These are phyloP conservation scores for Agaricus blazei DNA, from an alignment of 768 basidiomycete genomes.

Conservation along the genomic window DNA sequence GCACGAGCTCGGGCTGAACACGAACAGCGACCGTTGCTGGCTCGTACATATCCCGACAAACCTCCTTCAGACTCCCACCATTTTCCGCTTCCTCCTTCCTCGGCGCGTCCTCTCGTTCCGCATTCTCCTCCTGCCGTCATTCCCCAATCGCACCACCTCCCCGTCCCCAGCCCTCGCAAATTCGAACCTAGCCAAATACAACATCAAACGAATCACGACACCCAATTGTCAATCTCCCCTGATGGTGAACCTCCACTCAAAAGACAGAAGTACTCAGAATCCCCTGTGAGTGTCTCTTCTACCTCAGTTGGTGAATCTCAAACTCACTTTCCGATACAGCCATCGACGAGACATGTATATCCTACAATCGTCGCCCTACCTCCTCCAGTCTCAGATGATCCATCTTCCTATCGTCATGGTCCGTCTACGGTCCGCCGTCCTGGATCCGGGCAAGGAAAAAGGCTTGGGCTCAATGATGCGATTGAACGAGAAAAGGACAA, in stretches of 20 bases:
- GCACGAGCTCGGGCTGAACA: slow-evolving; percentile 20
- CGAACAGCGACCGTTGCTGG: slow-evolving; percentile 19
- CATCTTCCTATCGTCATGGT: not conserved
- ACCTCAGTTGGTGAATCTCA: not conserved
- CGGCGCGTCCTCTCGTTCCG: slow-evolving; percentile 10
- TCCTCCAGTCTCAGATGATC: slow-evolving; percentile 4
- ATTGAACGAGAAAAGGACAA: slow-evolving; percentile 4
- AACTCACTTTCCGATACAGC: not conserved
- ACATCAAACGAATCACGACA: slow-evolving; percentile 13
- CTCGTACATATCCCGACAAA: not conserved
- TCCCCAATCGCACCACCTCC: slow-evolving; percentile 8
- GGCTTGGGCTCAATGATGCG: not conserved
- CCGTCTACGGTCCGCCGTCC: slow-evolving; percentile 1
- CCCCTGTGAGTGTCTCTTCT: slow-evolving; percentile 16
- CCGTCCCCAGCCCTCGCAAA: slow-evolving; percentile 14
- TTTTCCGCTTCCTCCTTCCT: slow-evolving; percentile 1
- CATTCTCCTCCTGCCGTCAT: slow-evolving; percentile 14
- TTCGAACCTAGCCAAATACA: slow-evolving; percentile 15
- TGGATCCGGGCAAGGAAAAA: slow-evolving; percentile 5
- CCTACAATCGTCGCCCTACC: slow-evolving; percentile 6
- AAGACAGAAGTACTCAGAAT: slow-evolving; percentile 39
- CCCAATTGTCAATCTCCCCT: slow-evolving; percentile 14
- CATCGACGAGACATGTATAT: not conserved
- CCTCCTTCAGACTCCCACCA: slow-evolving; percentile 6
- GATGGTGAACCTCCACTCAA: slow-evolving; percentile 29